Evolutionary conservation across 441 rosid species (phyloP).

Genomic region (Brassica balearica): DNA sequence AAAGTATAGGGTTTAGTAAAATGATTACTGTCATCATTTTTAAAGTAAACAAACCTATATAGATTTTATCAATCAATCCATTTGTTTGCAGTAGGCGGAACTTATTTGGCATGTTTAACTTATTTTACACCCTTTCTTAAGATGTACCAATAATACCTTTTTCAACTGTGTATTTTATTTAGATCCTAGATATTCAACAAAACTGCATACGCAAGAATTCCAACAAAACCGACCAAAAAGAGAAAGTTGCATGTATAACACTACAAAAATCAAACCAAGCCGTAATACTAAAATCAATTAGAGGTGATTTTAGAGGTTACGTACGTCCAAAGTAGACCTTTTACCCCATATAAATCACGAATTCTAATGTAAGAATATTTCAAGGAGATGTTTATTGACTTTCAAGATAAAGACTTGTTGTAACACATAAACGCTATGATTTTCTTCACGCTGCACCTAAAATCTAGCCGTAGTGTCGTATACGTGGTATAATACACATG

Average conservation of each 20-base stretch:
- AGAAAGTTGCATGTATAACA: constrained; percentile 23
- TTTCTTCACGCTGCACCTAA: constrained; percentile 12
- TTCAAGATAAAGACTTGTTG: constrained; percentile 16
- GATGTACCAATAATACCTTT: constrained; percentile 11
- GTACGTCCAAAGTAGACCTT: constrained; percentile 40
- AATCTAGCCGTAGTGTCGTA: constrained; percentile 12
- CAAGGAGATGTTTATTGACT: constrained; percentile 38
- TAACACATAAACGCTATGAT: constrained; percentile 6
- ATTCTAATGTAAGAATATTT: constrained; percentile 27
- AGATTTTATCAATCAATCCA: not conserved
- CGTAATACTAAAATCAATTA: constrained; percentile 27
- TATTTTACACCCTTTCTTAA: constrained; percentile 15
- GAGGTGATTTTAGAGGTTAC: constrained; percentile 10
- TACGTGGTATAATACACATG: constrained; percentile 1
- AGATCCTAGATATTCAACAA: constrained; percentile 34
- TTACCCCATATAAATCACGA: not conserved
- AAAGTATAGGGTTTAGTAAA: not conserved
- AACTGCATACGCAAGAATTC: constrained; percentile 19
- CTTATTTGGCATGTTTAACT: constrained; percentile 9
- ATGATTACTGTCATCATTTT: not conserved
- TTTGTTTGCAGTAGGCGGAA: not conserved
- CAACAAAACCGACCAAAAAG: constrained; percentile 40
- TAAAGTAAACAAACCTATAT: not conserved
- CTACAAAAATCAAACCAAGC: constrained; percentile 36
- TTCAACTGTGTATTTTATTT: not conserved